A percentile compares a stretch with the other conserved stretches of the same genome.
Evolutionary conservation across 179 eudicot species (phyloP).

Genomic region (Amaranthus tricolor): DNA sequence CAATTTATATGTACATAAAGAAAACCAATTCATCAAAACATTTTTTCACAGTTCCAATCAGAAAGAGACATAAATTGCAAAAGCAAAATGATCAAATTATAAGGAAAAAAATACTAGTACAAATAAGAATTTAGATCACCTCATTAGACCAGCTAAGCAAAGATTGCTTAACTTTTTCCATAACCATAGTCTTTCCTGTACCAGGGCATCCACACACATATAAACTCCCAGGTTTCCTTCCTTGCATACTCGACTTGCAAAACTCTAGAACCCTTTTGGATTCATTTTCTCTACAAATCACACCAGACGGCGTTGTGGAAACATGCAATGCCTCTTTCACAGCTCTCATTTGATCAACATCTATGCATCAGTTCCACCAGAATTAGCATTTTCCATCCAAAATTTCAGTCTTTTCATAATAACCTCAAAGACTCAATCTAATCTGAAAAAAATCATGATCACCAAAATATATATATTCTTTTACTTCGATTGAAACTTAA

Average conservation of each 20-base stretch:
- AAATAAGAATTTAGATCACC: slow-evolving; percentile 33
- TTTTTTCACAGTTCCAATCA: background rate
- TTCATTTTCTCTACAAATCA: slow-evolving; percentile 83
- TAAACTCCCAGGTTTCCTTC: slow-evolving; percentile 71
- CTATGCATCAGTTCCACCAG: slow-evolving; percentile 27
- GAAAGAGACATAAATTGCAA: background rate
- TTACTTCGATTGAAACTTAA: background rate
- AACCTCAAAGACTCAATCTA: background rate
- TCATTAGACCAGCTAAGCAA: slow-evolving; percentile 64
- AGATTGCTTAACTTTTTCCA: slow-evolving; percentile 71
- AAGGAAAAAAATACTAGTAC: background rate
- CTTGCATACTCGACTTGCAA: slow-evolving; percentile 63
- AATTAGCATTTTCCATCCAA: slow-evolving; percentile 12
- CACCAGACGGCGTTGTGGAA: slow-evolving; percentile 54
- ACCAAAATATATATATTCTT: background rate
- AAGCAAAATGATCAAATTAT: background rate
- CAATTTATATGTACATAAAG: too few relatives aligned
- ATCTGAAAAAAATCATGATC: background rate
- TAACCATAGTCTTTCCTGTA: slow-evolving; percentile 86
- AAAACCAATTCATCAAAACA: too few relatives aligned
- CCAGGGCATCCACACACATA: slow-evolving; percentile 95
- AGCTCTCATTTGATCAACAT: slow-evolving; percentile 57
- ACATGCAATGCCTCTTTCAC: slow-evolving; percentile 91
- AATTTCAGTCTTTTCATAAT: background rate
- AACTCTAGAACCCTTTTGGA: slow-evolving; percentile 63